A percentile compares a stretch with the other conserved stretches of the same genome.
phyloP scores from a whole-genome alignment of 306 rosid genomes.

The Malus asiatica region DNA sequence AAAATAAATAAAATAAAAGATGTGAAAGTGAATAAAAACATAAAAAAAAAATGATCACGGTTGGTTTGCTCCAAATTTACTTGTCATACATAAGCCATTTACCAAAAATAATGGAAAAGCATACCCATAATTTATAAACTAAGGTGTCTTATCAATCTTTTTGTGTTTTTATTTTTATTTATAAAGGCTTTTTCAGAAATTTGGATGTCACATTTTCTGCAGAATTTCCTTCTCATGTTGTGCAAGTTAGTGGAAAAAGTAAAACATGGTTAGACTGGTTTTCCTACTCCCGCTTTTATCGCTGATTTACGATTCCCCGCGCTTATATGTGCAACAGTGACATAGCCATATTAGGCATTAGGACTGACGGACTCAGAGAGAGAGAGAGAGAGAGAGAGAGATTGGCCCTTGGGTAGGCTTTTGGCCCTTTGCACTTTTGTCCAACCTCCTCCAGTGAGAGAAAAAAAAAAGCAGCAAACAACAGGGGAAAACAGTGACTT shows the following conservation, averaged over 20 bases:
- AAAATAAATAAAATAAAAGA: neutral
- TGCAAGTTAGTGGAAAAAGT: constrained; percentile 15
- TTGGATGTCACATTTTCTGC: neutral
- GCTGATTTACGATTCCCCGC: constrained; percentile 32
- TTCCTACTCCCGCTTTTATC: constrained; percentile 39
- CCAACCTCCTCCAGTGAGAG: constrained; percentile 30
- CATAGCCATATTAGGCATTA: constrained; percentile 6
- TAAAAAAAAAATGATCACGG: neutral
- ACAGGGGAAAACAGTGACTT: constrained; percentile 30
- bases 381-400: neutral
- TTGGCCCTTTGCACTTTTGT: constrained; percentile 46
- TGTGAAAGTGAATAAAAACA: neutral
- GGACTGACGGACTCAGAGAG: neutral
- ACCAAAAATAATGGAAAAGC: neutral
- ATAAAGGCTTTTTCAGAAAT: neutral
- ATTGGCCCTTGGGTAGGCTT: constrained; percentile 21
- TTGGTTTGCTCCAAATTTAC: neutral
- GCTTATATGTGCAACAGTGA: neutral
- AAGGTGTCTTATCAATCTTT: neutral
- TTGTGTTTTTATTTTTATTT: neutral
- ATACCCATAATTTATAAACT: neutral
- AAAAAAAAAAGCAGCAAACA: constrained; percentile 3
- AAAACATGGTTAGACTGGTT: constrained; percentile 5
- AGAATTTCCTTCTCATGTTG: neutral
- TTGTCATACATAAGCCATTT: neutral